Percentiles rank a stretch among this genome's conserved stretches.
Evolutionary conservation across 2,329 filamentous ascomycete genomes (phyloP).

Genomic region (Cordyceps sp.): DNA sequence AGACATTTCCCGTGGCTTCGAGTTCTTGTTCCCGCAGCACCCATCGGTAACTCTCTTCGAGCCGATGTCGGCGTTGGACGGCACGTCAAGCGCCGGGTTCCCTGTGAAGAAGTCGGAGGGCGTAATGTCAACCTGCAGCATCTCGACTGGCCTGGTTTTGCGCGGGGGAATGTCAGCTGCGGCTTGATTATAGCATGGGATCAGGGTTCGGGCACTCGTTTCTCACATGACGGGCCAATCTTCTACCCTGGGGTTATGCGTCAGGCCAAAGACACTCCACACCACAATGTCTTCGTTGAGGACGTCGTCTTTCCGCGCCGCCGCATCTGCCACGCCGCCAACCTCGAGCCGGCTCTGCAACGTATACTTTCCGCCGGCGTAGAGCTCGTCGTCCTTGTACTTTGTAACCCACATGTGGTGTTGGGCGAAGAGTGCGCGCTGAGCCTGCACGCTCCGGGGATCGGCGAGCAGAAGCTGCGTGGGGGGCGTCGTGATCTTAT

Average conservation of each 20-base stretch:
- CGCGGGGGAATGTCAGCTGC: background rate
- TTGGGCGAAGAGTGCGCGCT: slow-evolving; percentile 22
- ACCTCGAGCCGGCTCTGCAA: slow-evolving; percentile 21
- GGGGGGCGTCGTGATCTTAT: slow-evolving; percentile 25
- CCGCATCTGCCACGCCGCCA: slow-evolving; percentile 21
- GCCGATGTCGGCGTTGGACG: slow-evolving; percentile 14
- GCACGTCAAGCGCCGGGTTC: slow-evolving; percentile 29
- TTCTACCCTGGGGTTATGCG: slow-evolving; percentile 47
- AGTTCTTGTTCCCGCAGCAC: background rate
- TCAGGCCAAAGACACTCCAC: slow-evolving; percentile 43
- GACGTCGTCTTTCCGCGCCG: slow-evolving; percentile 26
- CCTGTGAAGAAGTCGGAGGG: slow-evolving; percentile 30
- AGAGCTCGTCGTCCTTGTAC: slow-evolving; percentile 26
- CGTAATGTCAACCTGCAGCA: slow-evolving; percentile 24
- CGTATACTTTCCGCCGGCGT: slow-evolving; percentile 24
- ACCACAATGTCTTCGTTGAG: slow-evolving; percentile 35
- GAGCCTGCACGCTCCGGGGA: slow-evolving; percentile 20
- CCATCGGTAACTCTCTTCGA: slow-evolving; percentile 4
- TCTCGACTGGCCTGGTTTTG: slow-evolving; percentile 34
- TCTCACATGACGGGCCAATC: slow-evolving; percentile 52
- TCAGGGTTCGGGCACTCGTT: background rate
- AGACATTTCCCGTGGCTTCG: background rate
- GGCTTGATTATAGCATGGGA: background rate
- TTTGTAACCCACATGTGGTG: slow-evolving; percentile 30
- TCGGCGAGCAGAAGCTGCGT: slow-evolving; percentile 24